Evolutionary conservation across 371 early-diverging fungal species (phyloP).

Genomic region (Circinella umbellata): DNA sequence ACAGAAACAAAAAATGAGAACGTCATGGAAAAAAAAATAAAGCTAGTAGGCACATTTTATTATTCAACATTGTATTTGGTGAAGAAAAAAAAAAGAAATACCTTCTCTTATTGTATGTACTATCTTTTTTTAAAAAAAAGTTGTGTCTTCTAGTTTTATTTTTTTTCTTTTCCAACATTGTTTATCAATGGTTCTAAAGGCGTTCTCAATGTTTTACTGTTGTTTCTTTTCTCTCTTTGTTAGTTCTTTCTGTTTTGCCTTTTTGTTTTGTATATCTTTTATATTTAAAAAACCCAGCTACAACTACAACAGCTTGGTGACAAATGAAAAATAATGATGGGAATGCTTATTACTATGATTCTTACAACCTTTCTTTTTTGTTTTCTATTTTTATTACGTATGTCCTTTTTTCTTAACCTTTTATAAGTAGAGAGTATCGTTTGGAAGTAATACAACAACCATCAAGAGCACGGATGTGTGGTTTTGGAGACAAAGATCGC

Average conservation of each 20-base stretch:
- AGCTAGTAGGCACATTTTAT: background rate
- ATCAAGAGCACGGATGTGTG: slow-evolving; percentile 71
- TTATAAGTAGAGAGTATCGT: slow-evolving; percentile 13
- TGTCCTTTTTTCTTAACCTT: background rate
- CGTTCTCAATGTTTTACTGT: background rate
- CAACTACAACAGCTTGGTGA: too few relatives aligned
- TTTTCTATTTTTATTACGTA: background rate
- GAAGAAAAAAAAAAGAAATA: too few relatives aligned
- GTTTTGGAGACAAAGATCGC: slow-evolving; percentile 75
- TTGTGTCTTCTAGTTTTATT: background rate
- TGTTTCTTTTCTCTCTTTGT: too few relatives aligned
- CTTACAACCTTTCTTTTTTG: background rate
- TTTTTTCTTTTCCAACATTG: background rate
- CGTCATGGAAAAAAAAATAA: background rate
- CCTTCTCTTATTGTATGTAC: too few relatives aligned
- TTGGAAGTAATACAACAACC: slow-evolving; percentile 66
- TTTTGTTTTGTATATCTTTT: too few relatives aligned
- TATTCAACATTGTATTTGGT: too few relatives aligned
- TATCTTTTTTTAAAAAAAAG: background rate
- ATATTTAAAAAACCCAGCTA: too few relatives aligned
- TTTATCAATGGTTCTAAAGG: background rate
- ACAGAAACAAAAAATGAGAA: background rate
- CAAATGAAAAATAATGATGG: background rate
- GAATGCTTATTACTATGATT: background rate
- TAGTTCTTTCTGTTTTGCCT: too few relatives aligned